phyloP scores from a whole-genome alignment of 208 protist genomes.

The Leishmania lainsoni region DNA sequence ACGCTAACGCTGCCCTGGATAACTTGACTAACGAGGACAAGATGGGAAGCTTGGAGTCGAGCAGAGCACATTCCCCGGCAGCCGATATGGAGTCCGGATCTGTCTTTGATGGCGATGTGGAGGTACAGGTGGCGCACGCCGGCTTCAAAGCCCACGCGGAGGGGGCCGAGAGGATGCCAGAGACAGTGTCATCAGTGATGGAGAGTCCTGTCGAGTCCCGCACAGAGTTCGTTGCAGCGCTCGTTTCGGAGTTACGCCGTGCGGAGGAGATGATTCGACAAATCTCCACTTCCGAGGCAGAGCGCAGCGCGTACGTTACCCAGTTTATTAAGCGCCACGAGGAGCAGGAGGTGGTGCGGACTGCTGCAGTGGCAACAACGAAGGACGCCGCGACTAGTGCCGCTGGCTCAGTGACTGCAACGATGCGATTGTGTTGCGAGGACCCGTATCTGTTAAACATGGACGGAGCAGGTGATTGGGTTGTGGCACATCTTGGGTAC shows the following conservation, averaged over 20 bases:
- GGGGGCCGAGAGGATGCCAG: not conserved
- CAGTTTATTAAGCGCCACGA: conserved; percentile 22
- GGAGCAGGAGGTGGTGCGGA: conserved; percentile 23
- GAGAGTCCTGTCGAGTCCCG: not conserved
- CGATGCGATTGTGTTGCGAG: conserved; percentile 34
- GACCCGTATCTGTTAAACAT: conserved; percentile 78
- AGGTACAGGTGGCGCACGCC: not conserved
- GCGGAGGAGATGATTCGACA: conserved; percentile 70
- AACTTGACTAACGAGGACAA: not conserved
- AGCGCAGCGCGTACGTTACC: conserved; percentile 28
- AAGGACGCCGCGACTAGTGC: conserved; percentile 23
- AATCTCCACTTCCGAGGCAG: conserved; percentile 41
- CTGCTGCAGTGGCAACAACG: conserved; percentile 10
- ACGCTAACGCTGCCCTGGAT: not conserved
- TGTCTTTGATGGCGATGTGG: no score
- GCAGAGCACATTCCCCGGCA: not conserved
- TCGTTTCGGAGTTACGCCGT: conserved; percentile 55
- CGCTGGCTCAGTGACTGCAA: conserved; percentile 18
- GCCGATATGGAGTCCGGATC: not conserved
- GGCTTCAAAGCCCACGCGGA: not conserved
- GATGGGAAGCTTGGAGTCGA: not conserved
- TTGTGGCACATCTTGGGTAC: conserved; percentile 53
- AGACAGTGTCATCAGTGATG: not conserved
- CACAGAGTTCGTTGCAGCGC: conserved; percentile 25
- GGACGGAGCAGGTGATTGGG: conserved; percentile 72